Conservation (phyloP, 2,329 filamentous ascomycete species). For the Phaeosphaeriaceae sp. region DNA sequence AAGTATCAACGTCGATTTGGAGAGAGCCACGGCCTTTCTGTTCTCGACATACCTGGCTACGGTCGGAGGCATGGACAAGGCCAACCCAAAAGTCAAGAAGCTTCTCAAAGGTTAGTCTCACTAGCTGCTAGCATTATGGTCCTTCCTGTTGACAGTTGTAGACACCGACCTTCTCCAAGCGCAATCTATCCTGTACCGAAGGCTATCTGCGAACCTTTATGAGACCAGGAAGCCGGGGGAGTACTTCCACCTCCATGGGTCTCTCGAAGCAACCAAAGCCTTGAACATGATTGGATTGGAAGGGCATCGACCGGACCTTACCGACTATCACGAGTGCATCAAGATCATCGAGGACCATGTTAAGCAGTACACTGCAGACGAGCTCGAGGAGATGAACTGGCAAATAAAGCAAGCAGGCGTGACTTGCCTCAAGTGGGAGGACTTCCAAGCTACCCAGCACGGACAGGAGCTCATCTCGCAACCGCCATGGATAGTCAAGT, state of each 20-base stretch:
- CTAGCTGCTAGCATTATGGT: constrained; percentile 1
- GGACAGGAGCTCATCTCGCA: constrained; percentile 50
- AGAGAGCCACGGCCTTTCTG: constrained; percentile 62
- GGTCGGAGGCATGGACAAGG: constrained; percentile 58
- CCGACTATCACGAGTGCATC: constrained; percentile 52
- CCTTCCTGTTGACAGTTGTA: constrained; percentile 42
- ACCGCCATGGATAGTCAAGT: constrained; percentile 58
- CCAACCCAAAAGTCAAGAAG: constrained; percentile 54
- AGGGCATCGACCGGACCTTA: constrained; percentile 66
- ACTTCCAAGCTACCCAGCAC: constrained; percentile 49
- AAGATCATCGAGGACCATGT: constrained; percentile 53
- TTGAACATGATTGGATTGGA: constrained; percentile 74
- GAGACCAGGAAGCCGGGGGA: constrained; percentile 69
- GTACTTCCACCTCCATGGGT: constrained; percentile 79
- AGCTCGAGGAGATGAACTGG: constrained; percentile 53
- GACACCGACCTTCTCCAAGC: constrained; percentile 75
- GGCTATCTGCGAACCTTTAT: constrained; percentile 76
- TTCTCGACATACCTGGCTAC: constrained; percentile 66
- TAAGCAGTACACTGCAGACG: constrained; percentile 45
- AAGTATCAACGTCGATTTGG: constrained; percentile 60
- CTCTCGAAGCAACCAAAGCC: constrained; percentile 73
- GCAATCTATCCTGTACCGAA: constrained; percentile 74
- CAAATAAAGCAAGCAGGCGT: constrained; percentile 52
- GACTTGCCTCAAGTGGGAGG: constrained; percentile 50
- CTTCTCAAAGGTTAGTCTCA: constrained; percentile 50